Evolutionary conservation across 208 protist species (phyloP), one percentile per base, ranked within the genome.

Genomic region (Angomonas deanei): DNA sequence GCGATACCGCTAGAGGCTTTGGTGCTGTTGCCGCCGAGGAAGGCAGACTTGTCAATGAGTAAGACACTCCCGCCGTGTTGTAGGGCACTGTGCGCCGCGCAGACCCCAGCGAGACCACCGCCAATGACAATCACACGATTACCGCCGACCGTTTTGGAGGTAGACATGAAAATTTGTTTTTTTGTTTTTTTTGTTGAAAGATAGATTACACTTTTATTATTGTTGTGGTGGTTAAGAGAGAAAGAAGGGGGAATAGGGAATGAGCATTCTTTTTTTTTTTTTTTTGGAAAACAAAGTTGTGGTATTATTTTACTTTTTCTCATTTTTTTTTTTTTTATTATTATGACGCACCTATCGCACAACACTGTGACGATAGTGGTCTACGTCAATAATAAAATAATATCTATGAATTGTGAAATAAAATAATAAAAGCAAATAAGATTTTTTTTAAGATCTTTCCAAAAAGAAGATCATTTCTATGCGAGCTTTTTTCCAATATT

Each of bases 1-100:
- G 96, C 96, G 47, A 98, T 98, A 34, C 96, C 95, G 26, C 80
- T 94, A 6, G 88, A 86, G 2, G 96, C 95, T 76, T 98, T 98
- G 33, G 87, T 87, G 49, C 88, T 83, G 80, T 92, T 92, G 30
- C 81, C 81, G 27, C 85, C 85, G 0, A 88, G 64, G 27, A 76
- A 76, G 70, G 80, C 93, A 74, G 82, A 70, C 70, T 96, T 97
- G 39, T 97, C 96, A 0, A 98, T n/a, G 15, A 97, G 61, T 5
- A 82, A 24, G 3, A 97, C 90, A 27, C 56, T 74, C 3, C 64
- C 81, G 55, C 86, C 86, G 60, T 79, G 65, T 66, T 88, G 62
- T 17, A 86, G 52, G 1, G 71, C 69, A 1, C 67, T 47, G 70
- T 86, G 76, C 15, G 73, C 76, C 13, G 83, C 81, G 24, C 70